These are phyloP conservation scores for Globisporangium nagaii DNA, from an alignment of 352 stramenopile genomes.

Conservation along the genomic window DNA sequence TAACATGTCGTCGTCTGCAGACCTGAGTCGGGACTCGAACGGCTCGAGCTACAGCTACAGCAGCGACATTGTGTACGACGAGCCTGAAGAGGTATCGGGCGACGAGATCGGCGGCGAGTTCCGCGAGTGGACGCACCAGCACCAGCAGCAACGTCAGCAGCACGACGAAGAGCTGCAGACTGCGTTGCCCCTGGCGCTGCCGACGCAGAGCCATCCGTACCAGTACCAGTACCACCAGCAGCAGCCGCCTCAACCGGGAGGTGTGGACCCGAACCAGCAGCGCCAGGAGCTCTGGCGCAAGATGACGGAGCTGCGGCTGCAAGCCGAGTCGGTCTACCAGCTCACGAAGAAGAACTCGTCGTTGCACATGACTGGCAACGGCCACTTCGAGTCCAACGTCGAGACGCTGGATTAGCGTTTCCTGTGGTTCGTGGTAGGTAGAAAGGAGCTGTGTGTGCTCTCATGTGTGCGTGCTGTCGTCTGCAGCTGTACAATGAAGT, in stretches of 20 bases:
- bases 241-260: not conserved
- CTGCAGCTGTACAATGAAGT: no score
- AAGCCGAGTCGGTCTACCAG: conserved; percentile 56
- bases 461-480: no score
- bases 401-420: not conserved
- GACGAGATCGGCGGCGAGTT: conserved; percentile 13
- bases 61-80: not conserved
- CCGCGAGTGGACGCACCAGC: not conserved
- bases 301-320: conserved; percentile 50
- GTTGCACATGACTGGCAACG: conserved; percentile 17
- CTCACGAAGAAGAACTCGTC: conserved; percentile 44
- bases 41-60: conserved; percentile 2
- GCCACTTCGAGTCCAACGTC: conserved; percentile 3
- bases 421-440: no score
- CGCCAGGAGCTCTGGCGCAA: conserved; percentile 32
- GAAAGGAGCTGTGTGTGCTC: no score
- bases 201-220: not conserved
- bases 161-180: no score
- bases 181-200: not conserved
- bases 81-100: conserved; percentile 6
- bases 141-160: conserved; percentile 1
- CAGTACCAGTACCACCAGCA: conserved; percentile 1
- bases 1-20: not conserved
- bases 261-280: conserved; percentile 1
- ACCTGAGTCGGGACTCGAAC: conserved; percentile 2